Conservation (phyloP, 768 basidiomycete genomes). For the Collybiopsis luxurians region DNA sequence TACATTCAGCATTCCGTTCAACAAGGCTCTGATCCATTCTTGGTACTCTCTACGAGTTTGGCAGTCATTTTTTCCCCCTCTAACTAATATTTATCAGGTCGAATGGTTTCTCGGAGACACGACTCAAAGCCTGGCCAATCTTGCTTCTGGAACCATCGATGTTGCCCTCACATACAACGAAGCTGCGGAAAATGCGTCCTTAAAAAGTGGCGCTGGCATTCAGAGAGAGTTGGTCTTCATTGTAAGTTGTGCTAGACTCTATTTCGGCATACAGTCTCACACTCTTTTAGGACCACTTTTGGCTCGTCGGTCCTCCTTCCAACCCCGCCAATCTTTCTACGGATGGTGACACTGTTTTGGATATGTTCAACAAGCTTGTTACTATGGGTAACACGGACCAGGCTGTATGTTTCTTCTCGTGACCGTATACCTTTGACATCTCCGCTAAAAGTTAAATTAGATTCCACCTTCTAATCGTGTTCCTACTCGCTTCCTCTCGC, state of each 20-base stretch:
- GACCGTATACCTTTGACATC: not conserved
- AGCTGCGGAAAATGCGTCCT: slow-evolving; percentile 41
- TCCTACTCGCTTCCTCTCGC: slow-evolving; percentile 48
- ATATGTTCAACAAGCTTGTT: slow-evolving; percentile 49
- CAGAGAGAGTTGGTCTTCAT: slow-evolving; percentile 41
- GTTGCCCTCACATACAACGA: slow-evolving; percentile 51
- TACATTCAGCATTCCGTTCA: slow-evolving; percentile 40
- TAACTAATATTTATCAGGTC: slow-evolving; percentile 29
- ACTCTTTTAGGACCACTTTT: slow-evolving; percentile 44
- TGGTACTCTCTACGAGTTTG: slow-evolving; percentile 24
- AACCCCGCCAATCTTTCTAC: slow-evolving; percentile 40
- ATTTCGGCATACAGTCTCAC: not conserved
- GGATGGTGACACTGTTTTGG: slow-evolving; percentile 29
- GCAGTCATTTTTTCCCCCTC: not conserved
- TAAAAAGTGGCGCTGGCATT: slow-evolving; percentile 26
- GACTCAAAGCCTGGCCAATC: slow-evolving; percentile 42
- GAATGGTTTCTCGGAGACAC: slow-evolving; percentile 59
- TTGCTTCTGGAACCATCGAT: slow-evolving; percentile 42
- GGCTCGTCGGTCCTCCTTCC: slow-evolving; percentile 42
- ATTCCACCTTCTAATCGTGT: slow-evolving; percentile 23
- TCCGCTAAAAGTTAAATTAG: not conserved
- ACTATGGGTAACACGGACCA: slow-evolving; percentile 39
- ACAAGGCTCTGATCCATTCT: slow-evolving; percentile 20
- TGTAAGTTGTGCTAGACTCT: slow-evolving; percentile 24
- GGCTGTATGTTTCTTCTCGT: slow-evolving; percentile 22